Evolutionary conservation across 2,329 filamentous ascomycete species (phyloP), one percentile per base, ranked within the genome.

Genomic region (Leptographium lundbergii): DNA sequence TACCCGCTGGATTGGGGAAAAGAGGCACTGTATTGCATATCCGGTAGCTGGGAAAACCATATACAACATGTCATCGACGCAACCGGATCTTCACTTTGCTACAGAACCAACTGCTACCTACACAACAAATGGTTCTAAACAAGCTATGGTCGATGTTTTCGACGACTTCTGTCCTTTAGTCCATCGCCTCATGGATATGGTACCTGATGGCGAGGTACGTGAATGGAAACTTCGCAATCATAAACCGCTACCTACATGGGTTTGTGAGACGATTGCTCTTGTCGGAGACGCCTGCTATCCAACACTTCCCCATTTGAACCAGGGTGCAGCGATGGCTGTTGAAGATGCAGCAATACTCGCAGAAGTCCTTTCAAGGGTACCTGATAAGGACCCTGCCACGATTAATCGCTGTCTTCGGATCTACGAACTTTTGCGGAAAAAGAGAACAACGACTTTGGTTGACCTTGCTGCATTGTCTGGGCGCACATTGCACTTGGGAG

Each of bases 11-110:
- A 86, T 91, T 56, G 87, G 88, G 34, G 83, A 85, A 67, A 81
- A 81, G 65, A 78, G 86, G 1, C 88, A 91, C 70, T 87, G 90
- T 69, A 88, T 91, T 65, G 86, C 86, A 0, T 92, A 91, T 68
- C 84, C 87, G 0, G 84, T 92, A 48, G 78, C 81, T 61, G 81
- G 77, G 66, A 82, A 88, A 66, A 77, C 76, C 45, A 79, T 86
- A 65, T 86, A 85, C 72, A 86, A 86, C 70, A 72, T 86, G 48
- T 84, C 82, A 9, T 77, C 82, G 9, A 75, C 80, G 34, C 83
- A 86, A 67, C 82, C 82, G 1, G 82, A 86, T 65, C 72, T 70
- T 62, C 79, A 82, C 67, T 84, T 83, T 58, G 79, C 82, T 13
- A 74, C 76, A 10, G 80, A 81, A 3, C 77, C 79, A 3, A 77